These are phyloP conservation scores for Talaromyces atroroseus DNA, from an alignment of 2,329 filamentous ascomycete genomes.

Conservation along the genomic window DNA sequence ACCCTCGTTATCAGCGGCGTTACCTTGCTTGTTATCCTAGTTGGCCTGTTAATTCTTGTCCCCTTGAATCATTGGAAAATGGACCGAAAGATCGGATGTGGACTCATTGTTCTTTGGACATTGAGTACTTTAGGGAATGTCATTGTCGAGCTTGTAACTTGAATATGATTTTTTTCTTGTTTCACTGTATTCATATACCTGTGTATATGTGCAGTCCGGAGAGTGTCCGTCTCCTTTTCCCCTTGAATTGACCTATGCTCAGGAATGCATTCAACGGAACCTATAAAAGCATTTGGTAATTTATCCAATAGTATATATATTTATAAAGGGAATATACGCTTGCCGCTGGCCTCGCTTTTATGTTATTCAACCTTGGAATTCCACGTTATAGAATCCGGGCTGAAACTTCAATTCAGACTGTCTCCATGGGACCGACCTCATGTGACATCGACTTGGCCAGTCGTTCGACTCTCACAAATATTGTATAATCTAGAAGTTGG, in stretches of 20 bases:
- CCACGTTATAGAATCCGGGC: too few relatives aligned
- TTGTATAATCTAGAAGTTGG: too few relatives aligned
- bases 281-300: not conserved
- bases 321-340: not conserved
- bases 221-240: not conserved
- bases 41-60: conserved; percentile 72
- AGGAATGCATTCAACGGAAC: not conserved
- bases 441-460: too few relatives aligned
- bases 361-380: too few relatives aligned
- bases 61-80: conserved; percentile 83
- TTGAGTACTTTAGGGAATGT: conserved; percentile 78
- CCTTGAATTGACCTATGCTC: not conserved
- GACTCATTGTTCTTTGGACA: conserved; percentile 72
- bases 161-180: not conserved
- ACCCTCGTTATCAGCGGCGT: conserved; percentile 79
- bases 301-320: not conserved
- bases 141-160: conserved; percentile 59
- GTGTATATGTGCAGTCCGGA: not conserved
- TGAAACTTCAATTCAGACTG: too few relatives aligned
- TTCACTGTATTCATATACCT: not conserved
- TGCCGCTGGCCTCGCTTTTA: too few relatives aligned
- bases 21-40: conserved; percentile 74
- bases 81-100: conserved; percentile 74
- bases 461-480: too few relatives aligned
- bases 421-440: too few relatives aligned